Evolutionary conservation across 2,329 filamentous ascomycete genomes (phyloP), one percentile per base, ranked within the genome.

Genomic region (Cryphonectria carpinicola): DNA sequence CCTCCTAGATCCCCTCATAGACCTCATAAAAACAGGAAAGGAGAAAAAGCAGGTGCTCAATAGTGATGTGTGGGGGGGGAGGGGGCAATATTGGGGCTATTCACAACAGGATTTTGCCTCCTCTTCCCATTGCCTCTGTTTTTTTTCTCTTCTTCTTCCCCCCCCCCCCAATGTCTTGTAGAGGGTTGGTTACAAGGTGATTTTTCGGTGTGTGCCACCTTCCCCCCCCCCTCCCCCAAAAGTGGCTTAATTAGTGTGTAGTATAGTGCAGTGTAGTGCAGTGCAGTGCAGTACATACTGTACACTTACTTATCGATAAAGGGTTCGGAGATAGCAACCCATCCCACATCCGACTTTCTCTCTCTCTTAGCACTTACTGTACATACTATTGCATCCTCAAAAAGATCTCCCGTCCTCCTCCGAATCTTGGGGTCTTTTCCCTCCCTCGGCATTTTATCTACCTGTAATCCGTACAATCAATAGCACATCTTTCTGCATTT

Each of bases 321-420:
- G 35, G 60, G 25, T 22, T 62, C 60, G 60, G 60, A 62, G 60
- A 62, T 62, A 62, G n/a, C 35, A 25, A 37, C 7, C 58, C 35
- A 25, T 41, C 60, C 60, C 60, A 25, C 60, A 41, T 62, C 60
- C 60, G 60, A 39, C 37, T 62, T 62, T 35, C n/a, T 32, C 28
- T 28, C 28, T 28, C 28, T 32, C 54, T 28, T 56, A 28, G 52
- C 28, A 28, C 52, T 60, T 32, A 32, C 32, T 32, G 32, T 32
- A 32, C 32, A 11, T 22, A 60, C 32, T 22, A 28, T 35, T 60
- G 56, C 56, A 60, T 39, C 32, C 58, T 35, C 58, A 17, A 35
- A 32, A 37, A 35, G 14, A 32, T 22, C 32, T n/a, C 58, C 35
- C 60, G 46, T 49, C 46, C 46, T 49, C 43, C 43, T 49, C 46